A percentile compares a stretch with the other conserved stretches of the same genome.
Conservation (phyloP, 306 rosid species). For the Senna siamea region DNA sequence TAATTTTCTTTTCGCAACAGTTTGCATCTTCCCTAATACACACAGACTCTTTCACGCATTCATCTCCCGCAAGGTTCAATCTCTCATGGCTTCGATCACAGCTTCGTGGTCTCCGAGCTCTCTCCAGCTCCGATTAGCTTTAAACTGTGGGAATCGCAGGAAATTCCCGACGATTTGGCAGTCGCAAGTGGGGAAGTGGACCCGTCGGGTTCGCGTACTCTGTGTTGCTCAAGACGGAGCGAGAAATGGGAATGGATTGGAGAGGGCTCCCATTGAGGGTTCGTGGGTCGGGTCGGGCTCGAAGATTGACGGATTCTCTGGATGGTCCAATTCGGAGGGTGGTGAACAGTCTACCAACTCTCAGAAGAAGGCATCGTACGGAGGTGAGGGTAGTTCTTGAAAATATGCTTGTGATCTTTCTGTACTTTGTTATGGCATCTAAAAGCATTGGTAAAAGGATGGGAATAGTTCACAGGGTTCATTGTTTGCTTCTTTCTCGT, state of each 20-base stretch:
- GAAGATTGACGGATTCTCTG: slow-evolving; percentile 62
- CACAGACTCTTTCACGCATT: neutral
- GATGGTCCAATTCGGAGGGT: slow-evolving; percentile 71
- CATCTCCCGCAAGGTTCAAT: neutral
- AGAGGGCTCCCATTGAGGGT: slow-evolving; percentile 33
- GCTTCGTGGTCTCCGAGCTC: slow-evolving; percentile 81
- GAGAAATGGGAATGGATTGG: slow-evolving; percentile 29
- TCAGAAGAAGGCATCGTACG: slow-evolving; percentile 51
- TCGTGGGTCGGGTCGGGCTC: slow-evolving; percentile 51
- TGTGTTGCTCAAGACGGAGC: slow-evolving; percentile 46
- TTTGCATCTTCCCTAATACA: too few species aligned
- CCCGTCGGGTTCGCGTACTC: slow-evolving; percentile 51
- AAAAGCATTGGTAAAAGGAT: neutral
- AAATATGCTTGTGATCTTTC: neutral
- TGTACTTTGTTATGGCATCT: neutral
- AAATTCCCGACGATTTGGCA: slow-evolving; percentile 50
- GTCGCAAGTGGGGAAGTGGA: slow-evolving; percentile 42
- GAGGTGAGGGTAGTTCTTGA: slow-evolving; percentile 60
- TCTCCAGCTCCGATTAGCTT: slow-evolving; percentile 87
- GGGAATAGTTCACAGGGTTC: neutral
- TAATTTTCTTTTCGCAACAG: too few species aligned
- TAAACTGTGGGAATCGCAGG: slow-evolving; percentile 46
- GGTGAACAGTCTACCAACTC: slow-evolving; percentile 42
- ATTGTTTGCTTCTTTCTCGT: neutral
- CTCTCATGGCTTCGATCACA: slow-evolving; percentile 60